Base-by-base conservation (phyloP, 2,329 filamentous ascomycete species). In the Xylogone sp. region DNA sequence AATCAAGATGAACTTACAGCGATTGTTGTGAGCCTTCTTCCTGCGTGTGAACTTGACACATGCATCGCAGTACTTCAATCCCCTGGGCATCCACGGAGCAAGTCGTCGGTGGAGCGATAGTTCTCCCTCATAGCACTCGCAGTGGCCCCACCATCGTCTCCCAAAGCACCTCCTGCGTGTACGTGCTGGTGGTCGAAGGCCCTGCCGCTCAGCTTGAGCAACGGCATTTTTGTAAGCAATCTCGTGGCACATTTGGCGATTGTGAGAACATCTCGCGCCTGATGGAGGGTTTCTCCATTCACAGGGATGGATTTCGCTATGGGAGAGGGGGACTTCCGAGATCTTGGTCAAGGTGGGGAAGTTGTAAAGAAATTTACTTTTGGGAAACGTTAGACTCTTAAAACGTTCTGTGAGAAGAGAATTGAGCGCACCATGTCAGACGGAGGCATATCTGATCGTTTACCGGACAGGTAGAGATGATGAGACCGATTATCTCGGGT, bases 391-490 rank as follows among this genome's bases (percentile, higher is more conserved):
- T 27, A 27, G 24, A 27, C 6, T 5, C 10, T 27, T 27, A 21
- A 45, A 13, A 48, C 22, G 42, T 12, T 42, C 21, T 10, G 13
- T 3, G 8, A 20, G 22, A 24, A 6, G 5, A n/a, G 18, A 21
- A 19, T 18, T 8, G 6, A 22, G 43, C n/a, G 20, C 59, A 65
- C 62, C 62, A 64, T 6, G 62, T 60, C 2, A 65, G 53, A 16
- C 57, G 51, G 6, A 65, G 54, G 44, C 62, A 65, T 1, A 49
- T 56, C 2, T 53, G 53, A 34, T 64, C 61, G 44, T 61, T 63
- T 46, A 57, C 46, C 1, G 52, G 21, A 46, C 61, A 65, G 19
- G 45, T 46, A 16, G 54, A 47, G n/a, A 63, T 49, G 7, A 64
- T 54, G 19, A 64, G 9, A 9, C 48, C 27, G 13, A 63, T 61